Conservation (phyloP, 2,329 filamentous ascomycete species). For the Fusarium metavorans region DNA sequence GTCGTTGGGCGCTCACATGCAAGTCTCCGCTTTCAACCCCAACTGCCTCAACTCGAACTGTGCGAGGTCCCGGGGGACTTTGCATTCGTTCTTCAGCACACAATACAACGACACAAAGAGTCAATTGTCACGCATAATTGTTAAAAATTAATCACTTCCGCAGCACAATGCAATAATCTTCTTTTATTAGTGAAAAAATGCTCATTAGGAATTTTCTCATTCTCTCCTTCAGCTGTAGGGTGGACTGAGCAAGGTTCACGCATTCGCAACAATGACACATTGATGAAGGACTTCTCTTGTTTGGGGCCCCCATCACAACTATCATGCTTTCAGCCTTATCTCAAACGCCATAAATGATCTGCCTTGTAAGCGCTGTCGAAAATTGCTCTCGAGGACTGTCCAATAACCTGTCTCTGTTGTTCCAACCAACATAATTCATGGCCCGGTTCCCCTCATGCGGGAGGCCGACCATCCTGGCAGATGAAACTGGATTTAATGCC, state of each 20-base stretch:
- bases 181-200: not conserved
- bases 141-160: not conserved
- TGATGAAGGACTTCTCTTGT: not conserved
- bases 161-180: not conserved
- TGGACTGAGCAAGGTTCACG: not conserved
- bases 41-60: not conserved
- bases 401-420: not conserved
- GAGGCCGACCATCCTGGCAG: conserved; percentile 24
- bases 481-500: too few species aligned
- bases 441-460: not conserved
- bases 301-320: not conserved
- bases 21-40: not conserved
- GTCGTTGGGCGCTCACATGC: not conserved
- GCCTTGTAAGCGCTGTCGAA: not conserved
- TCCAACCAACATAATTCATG: not conserved
- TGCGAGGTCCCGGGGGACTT: not conserved
- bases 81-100: not conserved
- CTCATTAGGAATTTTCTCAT: not conserved
- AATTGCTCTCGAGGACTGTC: not conserved
- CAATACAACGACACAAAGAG: not conserved
- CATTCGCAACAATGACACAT: not conserved
- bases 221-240: not conserved
- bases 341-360: not conserved
- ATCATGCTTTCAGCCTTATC: not conserved
- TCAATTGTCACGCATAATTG: not conserved